phyloP scores from a whole-genome alignment of 1,139 yeast genomes.

The Pneumocystis wakefieldiae region DNA sequence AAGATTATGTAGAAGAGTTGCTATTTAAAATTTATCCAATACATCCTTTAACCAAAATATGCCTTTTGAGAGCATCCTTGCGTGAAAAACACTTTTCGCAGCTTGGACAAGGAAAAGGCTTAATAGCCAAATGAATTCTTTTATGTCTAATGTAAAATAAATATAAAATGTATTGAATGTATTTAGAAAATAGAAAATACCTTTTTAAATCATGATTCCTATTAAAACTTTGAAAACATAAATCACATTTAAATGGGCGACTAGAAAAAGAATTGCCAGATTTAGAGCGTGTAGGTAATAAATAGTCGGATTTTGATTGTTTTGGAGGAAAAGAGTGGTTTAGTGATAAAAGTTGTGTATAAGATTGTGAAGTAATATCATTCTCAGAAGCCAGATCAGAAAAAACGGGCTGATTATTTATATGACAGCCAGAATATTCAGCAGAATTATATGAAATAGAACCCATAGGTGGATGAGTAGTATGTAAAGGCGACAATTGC shows the following conservation, averaged over 20 bases:
- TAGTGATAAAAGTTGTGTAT: not conserved
- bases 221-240: constrained; percentile 16
- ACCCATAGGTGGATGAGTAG: not conserved
- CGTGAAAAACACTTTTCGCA: constrained; percentile 17
- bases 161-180: not conserved
- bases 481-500: not conserved
- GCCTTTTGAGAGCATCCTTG: constrained; percentile 16
- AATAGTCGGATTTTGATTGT: not conserved
- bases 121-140: constrained; percentile 16
- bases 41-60: constrained; percentile 16
- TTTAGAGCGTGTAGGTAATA: not conserved
- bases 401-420: not conserved
- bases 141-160: constrained; percentile 7
- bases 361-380: not conserved
- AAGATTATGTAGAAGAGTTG: not conserved
- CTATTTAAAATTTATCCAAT: constrained; percentile 2
- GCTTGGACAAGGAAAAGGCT: constrained; percentile 16
- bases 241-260: constrained; percentile 16
- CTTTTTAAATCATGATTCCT: constrained; percentile 17
- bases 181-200: not conserved
- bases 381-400: not conserved
- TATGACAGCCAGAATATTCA: not conserved
- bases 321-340: not conserved
- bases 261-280: not conserved
- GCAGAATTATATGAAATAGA: not conserved